Percentiles rank a stretch among this genome's conserved stretches.
These are phyloP conservation scores for Bothriochloa decipiens DNA, from an alignment of 176 grass and related monocot species.

Conservation along the genomic window DNA sequence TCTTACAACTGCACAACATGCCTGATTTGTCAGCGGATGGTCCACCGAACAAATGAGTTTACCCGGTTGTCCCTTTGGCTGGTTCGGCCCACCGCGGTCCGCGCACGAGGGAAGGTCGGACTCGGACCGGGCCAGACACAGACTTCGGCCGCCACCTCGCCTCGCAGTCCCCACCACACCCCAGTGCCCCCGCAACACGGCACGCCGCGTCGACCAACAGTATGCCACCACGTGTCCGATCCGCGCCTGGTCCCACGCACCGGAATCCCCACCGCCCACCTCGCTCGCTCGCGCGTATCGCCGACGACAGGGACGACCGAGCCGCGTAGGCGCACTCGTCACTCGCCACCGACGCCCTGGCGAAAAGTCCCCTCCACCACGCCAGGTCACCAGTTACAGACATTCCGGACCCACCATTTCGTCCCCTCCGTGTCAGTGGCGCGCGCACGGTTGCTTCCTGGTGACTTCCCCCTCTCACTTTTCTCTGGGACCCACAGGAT, in stretches of 20 bases:
- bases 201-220: fast-evolving
- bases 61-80: too few relatives aligned
- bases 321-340: background rate
- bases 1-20: too few relatives aligned
- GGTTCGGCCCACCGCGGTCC: too few relatives aligned
- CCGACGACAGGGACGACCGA: background rate
- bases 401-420: fast-evolving
- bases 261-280: background rate
- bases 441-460: fast-evolving
- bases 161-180: too few relatives aligned
- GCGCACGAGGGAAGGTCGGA: background rate
- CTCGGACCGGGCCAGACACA: too few relatives aligned
- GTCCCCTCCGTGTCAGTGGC: background rate
- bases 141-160: too few relatives aligned
- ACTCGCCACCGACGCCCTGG: constrained; percentile 34
- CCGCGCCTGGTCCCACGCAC: background rate
- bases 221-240: background rate
- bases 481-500: background rate
- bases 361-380: background rate
- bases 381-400: fast-evolving
- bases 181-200: background rate
- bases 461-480: background rate
- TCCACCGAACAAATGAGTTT: too few relatives aligned
- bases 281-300: background rate
- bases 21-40: too few relatives aligned